A percentile compares a stretch with the other conserved stretches of the same genome.
Conservation (phyloP, 2,329 filamentous ascomycete genomes). For the Penicillium polonicum region DNA sequence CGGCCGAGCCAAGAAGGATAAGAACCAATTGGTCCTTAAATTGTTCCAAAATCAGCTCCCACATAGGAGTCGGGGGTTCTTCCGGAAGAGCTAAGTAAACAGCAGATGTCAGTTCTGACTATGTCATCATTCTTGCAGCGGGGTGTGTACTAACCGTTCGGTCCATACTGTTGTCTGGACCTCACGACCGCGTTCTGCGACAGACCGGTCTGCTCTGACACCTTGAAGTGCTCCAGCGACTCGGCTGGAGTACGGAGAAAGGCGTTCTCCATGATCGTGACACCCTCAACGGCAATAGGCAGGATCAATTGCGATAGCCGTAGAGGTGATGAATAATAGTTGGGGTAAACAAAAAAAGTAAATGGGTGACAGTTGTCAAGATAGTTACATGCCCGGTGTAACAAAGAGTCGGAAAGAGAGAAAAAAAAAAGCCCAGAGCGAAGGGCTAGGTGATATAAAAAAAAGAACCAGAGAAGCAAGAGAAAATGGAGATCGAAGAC, state of each 20-base stretch:
- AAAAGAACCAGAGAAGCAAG: neutral
- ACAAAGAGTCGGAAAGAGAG: constrained; percentile 12
- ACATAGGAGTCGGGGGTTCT: constrained; percentile 91
- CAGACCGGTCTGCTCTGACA: constrained; percentile 52
- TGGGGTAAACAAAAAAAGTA: constrained; percentile 15
- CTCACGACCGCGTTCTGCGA: constrained; percentile 50
- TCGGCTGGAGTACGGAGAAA: constrained; percentile 52
- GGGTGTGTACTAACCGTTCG: constrained; percentile 50
- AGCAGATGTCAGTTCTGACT: constrained; percentile 17
- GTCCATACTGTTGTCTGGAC: constrained; percentile 51
- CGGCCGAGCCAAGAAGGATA: constrained; percentile 88
- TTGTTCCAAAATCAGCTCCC: constrained; percentile 95
- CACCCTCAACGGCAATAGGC: constrained; percentile 8
- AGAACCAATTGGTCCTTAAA: constrained; percentile 99
- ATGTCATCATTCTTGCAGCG: neutral
- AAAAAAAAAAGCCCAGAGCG: constrained; percentile 12
- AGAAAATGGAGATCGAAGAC: constrained; percentile 10
- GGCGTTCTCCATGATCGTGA: constrained; percentile 52
- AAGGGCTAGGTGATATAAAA: constrained; percentile 7
- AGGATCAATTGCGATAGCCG: constrained; percentile 9
- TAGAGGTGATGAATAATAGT: constrained; percentile 19
- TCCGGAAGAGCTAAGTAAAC: constrained; percentile 64
- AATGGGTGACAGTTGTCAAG: constrained; percentile 12
- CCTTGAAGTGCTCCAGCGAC: constrained; percentile 53
- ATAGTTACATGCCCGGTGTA: constrained; percentile 18